These are phyloP conservation scores for Panicum virgatum DNA, from an alignment of 202 grass and related monocot genomes.

Conservation along the genomic window DNA sequence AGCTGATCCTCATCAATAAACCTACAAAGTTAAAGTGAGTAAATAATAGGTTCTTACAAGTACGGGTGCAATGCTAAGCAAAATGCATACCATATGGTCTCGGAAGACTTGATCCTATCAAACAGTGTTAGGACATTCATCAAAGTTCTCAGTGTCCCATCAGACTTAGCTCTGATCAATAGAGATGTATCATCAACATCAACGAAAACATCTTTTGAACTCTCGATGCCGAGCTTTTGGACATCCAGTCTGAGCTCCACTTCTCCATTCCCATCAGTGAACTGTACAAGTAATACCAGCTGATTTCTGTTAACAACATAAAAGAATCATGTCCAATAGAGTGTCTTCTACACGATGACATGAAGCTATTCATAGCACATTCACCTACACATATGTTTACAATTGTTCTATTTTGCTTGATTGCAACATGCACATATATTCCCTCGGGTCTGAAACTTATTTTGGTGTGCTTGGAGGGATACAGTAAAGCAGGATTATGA, in stretches of 20 bases:
- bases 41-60: neutral
- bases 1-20: constrained; percentile 95
- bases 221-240: constrained; percentile 58
- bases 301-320: neutral
- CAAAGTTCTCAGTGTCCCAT: constrained; percentile 74
- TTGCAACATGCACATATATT: neutral
- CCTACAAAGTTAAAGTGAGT: constrained; percentile 36
- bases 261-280: constrained; percentile 61
- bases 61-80: neutral
- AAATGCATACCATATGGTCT: constrained; percentile 79
- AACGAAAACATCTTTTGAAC: constrained; percentile 81
- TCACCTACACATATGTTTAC: neutral
- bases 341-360: neutral
- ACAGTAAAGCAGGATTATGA: neutral
- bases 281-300: constrained; percentile 46
- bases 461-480: neutral
- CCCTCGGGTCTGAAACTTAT: neutral
- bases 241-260: constrained; percentile 89
- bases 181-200: constrained; percentile 80
- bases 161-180: constrained; percentile 79
- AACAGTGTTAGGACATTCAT: constrained; percentile 67
- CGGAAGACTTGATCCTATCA: constrained; percentile 86
- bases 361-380: neutral
- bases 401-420: neutral
- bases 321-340: neutral